These are phyloP conservation scores for Acanthamoeba quina DNA, from an alignment of 208 protist species.

Conservation along the genomic window DNA sequence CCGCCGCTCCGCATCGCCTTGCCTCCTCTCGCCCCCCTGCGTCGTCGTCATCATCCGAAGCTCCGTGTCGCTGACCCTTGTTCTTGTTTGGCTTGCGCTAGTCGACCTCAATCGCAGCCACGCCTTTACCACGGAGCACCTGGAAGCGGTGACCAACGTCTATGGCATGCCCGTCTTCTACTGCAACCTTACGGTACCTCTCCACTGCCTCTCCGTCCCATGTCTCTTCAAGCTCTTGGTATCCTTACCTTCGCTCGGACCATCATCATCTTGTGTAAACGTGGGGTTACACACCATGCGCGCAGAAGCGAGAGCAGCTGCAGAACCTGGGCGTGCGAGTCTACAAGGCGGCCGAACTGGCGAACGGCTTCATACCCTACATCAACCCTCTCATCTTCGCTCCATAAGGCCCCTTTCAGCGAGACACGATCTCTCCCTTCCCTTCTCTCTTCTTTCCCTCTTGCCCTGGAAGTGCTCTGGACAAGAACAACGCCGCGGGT, in stretches of 20 bases:
- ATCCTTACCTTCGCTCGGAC: too few relatives aligned
- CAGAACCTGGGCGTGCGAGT: neutral
- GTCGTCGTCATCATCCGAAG: too few relatives aligned
- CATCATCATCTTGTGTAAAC: neutral
- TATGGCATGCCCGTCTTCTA: constrained; percentile 54
- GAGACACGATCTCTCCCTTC: neutral
- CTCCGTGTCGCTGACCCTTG: neutral
- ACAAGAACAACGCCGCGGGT: too few relatives aligned
- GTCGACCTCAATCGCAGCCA: neutral
- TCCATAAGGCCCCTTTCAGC: neutral
- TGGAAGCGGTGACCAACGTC: neutral
- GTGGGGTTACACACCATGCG: neutral
- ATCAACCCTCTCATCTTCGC: constrained; percentile 33
- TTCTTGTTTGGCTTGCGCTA: neutral
- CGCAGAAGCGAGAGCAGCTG: neutral
- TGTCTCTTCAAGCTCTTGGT: neutral
- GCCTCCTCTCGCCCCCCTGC: neutral
- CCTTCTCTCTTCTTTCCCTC: too few relatives aligned
- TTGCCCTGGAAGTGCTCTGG: too few relatives aligned
- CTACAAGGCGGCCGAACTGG: constrained; percentile 6
- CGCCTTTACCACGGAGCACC: constrained; percentile 12
- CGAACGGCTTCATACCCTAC: constrained; percentile 27
- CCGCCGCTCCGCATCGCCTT: neutral
- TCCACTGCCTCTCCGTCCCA: neutral
- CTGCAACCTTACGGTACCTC: neutral